phyloP scores from a whole-genome alignment of 108 stramenopile species.

The Parietichytrium sp. region DNA sequence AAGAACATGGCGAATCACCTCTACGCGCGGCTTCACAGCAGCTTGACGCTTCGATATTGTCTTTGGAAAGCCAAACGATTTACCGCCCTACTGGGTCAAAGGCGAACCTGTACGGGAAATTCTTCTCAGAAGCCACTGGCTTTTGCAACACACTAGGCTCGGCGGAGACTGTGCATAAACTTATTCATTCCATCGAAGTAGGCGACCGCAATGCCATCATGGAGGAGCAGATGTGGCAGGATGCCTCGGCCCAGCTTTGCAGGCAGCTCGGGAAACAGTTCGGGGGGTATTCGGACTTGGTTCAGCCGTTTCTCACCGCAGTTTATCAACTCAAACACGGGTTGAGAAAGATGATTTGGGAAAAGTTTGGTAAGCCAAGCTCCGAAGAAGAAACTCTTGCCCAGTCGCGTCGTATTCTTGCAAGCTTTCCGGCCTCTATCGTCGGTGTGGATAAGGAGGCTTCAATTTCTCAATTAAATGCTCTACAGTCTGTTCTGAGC shows the following conservation, averaged over 20 bases:
- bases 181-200: background rate
- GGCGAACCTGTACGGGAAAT: no score
- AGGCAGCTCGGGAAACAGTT: background rate
- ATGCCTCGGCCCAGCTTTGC: conserved; percentile 24
- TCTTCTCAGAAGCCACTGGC: background rate
- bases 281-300: conserved; percentile 1
- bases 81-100: no score
- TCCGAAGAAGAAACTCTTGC: background rate
- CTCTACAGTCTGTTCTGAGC: background rate
- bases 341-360: background rate
- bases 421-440: background rate
- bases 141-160: background rate
- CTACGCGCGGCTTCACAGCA: no score
- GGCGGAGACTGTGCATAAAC: background rate
- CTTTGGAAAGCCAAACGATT: no score
- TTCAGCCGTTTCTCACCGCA: background rate
- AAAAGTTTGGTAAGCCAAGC: background rate
- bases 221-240: background rate
- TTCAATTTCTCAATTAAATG: background rate
- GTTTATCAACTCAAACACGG: conserved; percentile 9
- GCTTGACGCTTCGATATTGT: no score
- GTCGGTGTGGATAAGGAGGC: background rate
- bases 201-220: background rate
- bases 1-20: no score
- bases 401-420: conserved; percentile 7